Base-by-base conservation (phyloP, 2,329 filamentous ascomycete genomes). In the Colletotrichum karsti region DNA sequence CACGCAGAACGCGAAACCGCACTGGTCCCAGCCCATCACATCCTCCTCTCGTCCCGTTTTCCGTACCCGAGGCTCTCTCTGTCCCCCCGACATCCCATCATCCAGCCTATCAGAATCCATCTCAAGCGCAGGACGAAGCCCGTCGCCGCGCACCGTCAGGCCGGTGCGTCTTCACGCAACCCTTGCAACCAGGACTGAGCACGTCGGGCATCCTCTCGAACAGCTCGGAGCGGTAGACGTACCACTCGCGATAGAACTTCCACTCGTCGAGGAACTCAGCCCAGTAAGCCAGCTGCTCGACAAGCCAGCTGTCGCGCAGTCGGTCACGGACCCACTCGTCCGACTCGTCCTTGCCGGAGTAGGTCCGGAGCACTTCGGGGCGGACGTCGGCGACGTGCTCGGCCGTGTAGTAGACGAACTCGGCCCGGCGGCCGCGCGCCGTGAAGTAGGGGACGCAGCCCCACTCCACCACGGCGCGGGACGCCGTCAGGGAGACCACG, bases 281-380 rank as follows among this genome's bases (percentile, higher is more conserved):
- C 69, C 69, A 71, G 58, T 71, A 71, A 12, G 53, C 69, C 22
- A 71, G 69, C 54, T 69, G 69, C 67, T 71, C 69, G 42, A 71
- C 57, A 35, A 71, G 66, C 69, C 69, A 71, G 67, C 67, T 67
- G 54, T 71, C 69, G 22, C 69, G 61, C 33, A 69, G 63, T 6
- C 67, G 46, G 53, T 71, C 69, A 8, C 42, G 22, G 15, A 69
- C 57, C 55, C 67, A 69, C 41, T 67, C 62, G 5, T 12, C 26
- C 20, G 65, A 46, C 46, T 67, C 24, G 20, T 60, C 20, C 10
- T 50, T 35, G 26, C 58, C 39, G 28, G 39, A 7, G 48, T 54
- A 63, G 9, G 53, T 54, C 9, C 46, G 41, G 8, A 69, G 39
- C 26, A 71, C 51, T 12, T 71, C 67, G n/a, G 67, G 69, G 15